These are phyloP conservation scores for Cladosporium halotolerans DNA, from an alignment of 2,329 filamentous ascomycete genomes.

Conservation along the genomic window DNA sequence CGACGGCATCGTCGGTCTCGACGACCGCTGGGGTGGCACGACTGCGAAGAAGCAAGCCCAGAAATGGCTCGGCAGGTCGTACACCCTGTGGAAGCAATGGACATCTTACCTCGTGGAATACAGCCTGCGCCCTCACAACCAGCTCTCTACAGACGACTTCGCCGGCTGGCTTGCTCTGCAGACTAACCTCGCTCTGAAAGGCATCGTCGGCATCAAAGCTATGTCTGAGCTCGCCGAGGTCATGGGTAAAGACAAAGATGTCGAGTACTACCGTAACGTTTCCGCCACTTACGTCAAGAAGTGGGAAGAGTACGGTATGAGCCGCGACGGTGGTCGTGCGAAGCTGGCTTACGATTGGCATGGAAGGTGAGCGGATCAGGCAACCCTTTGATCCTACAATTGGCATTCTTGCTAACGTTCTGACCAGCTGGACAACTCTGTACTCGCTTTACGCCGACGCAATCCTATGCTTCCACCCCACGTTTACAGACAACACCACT, in stretches of 20 bases:
- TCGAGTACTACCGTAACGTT: constrained; percentile 53
- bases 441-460: constrained; percentile 82
- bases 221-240: constrained; percentile 65
- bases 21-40: constrained; percentile 52
- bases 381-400: too few species aligned
- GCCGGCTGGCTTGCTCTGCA: constrained; percentile 72
- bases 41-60: constrained; percentile 52
- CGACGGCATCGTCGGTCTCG: constrained; percentile 52
- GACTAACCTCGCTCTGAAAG: constrained; percentile 76
- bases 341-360: constrained; percentile 76
- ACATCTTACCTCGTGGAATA: constrained; percentile 71
- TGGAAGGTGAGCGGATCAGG: constrained; percentile 33
- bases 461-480: constrained; percentile 69
- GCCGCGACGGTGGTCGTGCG: constrained; percentile 62
- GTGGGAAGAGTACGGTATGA: constrained; percentile 67
- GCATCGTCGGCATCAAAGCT: constrained; percentile 73
- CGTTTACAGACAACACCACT: constrained; percentile 19
- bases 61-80: constrained; percentile 63
- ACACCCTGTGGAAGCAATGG: constrained; percentile 69
- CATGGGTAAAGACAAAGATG: constrained; percentile 53
- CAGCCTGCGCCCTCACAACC: constrained; percentile 65
- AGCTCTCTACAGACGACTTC: constrained; percentile 80
- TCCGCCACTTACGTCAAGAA: constrained; percentile 61
- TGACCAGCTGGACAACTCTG: constrained; percentile 66
- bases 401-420: too few species aligned